A percentile compares a stretch with the other conserved stretches of the same genome.
phyloP scores from a whole-genome alignment of 2,329 filamentous ascomycete genomes.

The Colletotrichum siamense region DNA sequence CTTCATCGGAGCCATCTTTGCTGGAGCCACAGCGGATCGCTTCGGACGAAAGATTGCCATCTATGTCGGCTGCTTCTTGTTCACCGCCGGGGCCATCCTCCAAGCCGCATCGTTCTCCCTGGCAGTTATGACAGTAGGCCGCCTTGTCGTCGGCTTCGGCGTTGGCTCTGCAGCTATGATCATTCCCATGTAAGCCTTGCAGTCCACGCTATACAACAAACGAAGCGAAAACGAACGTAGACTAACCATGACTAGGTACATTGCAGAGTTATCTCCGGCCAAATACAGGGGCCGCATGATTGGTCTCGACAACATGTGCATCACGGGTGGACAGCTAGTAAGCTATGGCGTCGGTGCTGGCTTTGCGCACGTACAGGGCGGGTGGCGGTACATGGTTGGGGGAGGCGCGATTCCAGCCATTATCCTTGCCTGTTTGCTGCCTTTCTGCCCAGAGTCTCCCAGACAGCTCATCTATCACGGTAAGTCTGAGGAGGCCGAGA shows the following conservation, averaged over 20 bases:
- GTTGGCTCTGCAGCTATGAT: constrained; percentile 55
- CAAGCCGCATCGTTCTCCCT: constrained; percentile 24
- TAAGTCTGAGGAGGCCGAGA: constrained; percentile 41
- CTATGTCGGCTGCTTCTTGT: constrained; percentile 40
- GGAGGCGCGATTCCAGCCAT: constrained; percentile 52
- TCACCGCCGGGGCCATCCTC: constrained; percentile 24
- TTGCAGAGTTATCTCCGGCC: constrained; percentile 54
- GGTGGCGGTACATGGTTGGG: constrained; percentile 57
- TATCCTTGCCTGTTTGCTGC: constrained; percentile 45
- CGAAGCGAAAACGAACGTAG: neutral
- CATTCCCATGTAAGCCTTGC: constrained; percentile 29
- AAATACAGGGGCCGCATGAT: constrained; percentile 55
- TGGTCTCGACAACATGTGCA: constrained; percentile 51
- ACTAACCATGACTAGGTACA: constrained; percentile 37
- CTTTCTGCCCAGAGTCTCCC: constrained; percentile 53
- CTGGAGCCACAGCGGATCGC: constrained; percentile 25
- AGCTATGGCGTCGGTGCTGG: constrained; percentile 45
- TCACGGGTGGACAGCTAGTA: constrained; percentile 46
- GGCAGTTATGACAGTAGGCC: constrained; percentile 23
- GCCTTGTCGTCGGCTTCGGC: constrained; percentile 52
- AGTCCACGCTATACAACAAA: neutral
- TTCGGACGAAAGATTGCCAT: constrained; percentile 44
- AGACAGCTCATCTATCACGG: constrained; percentile 50
- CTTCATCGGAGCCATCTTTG: constrained; percentile 25
- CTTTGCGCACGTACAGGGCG: constrained; percentile 43